Evolutionary conservation across 495 filamentous ascomycete genomes (phyloP).

Genomic region (Aspergillus cristatus): DNA sequence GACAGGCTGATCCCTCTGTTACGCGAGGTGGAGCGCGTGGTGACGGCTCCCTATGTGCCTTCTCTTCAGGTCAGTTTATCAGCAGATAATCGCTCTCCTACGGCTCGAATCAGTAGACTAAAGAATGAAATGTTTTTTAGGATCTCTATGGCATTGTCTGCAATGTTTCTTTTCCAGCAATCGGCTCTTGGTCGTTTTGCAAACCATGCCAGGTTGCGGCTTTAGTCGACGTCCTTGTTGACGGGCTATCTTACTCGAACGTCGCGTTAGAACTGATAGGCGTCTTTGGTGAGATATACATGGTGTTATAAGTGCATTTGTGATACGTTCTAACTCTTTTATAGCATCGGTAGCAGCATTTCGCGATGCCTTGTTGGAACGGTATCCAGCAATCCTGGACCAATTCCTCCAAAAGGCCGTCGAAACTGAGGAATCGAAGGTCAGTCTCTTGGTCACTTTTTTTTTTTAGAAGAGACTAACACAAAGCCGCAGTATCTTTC

Average conservation of each 20-base stretch:
- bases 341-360: conserved; percentile 22
- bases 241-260: conserved; percentile 33
- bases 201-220: conserved; percentile 39
- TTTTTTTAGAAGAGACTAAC: neutral
- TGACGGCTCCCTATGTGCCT: conserved; percentile 33
- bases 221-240: conserved; percentile 33
- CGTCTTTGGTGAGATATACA: conserved; percentile 35
- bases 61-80: conserved; percentile 29
- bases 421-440: conserved; percentile 22
- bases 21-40: conserved; percentile 32
- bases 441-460: too few species aligned
- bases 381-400: conserved; percentile 33
- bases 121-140: conserved; percentile 17
- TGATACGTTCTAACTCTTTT: neutral
- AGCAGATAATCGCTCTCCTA: conserved; percentile 1
- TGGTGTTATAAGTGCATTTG: too few species aligned
- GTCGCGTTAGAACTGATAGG: conserved; percentile 30
- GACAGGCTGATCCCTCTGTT: conserved; percentile 9
- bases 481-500: conserved; percentile 20
- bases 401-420: conserved; percentile 28
- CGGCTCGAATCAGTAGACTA: neutral
- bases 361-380: conserved; percentile 32
- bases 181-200: conserved; percentile 31
- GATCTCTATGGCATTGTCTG: conserved; percentile 27
- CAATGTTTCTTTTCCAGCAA: conserved; percentile 2